Base-by-base conservation (phyloP, 805 yeast genomes). In the Candida qinlingensis region DNA sequence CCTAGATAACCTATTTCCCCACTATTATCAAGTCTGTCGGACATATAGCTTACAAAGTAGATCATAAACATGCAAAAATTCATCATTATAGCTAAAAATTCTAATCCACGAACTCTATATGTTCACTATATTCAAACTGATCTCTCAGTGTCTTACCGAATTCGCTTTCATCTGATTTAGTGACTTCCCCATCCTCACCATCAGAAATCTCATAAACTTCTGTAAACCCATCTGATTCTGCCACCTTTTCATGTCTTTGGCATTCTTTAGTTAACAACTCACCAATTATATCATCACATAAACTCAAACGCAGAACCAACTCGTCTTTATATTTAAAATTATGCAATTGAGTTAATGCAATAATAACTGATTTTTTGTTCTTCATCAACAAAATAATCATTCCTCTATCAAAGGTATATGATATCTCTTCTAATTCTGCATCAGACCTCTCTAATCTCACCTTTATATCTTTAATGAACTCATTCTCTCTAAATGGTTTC, bases 281-380 rank as follows among this genome's bases (percentile, higher is more conserved):
- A 4, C 48, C 55, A 37, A 50, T 41, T 4, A 7, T 11, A 4
- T 40, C 40, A 29, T 54, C 54, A 50, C 55, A 49, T 9, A 49
- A 26, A 3, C 51, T 41, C 2, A 46, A 25, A 3, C 38, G 30
- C 2, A 50, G 8, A 4, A 36, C 5, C 1, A 11, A 6, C 3
- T 25, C 28, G 6, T 37, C 38, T 1, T 44, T 37, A 35, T 50
- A 54, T 7, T 13, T 28, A 10, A 25, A 37, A 5, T 49, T 44
- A 47, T 56, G 59, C 3, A 56, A 11, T 4, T 12, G 5, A 8
- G 41, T 28, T 3, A 52, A 27, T 5, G 45, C 37, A 1, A n/a
- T 5, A 4, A 45, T 3, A 1, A 52, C 52, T 31, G 46, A 48
- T 2, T 19, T 11, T 8, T 41, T 43, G 10, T 41, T 9, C 6